A percentile compares a stretch with the other conserved stretches of the same genome.
These are phyloP conservation scores for Linanthus parryae DNA, from an alignment of 148 eudicot species.

Conservation along the genomic window DNA sequence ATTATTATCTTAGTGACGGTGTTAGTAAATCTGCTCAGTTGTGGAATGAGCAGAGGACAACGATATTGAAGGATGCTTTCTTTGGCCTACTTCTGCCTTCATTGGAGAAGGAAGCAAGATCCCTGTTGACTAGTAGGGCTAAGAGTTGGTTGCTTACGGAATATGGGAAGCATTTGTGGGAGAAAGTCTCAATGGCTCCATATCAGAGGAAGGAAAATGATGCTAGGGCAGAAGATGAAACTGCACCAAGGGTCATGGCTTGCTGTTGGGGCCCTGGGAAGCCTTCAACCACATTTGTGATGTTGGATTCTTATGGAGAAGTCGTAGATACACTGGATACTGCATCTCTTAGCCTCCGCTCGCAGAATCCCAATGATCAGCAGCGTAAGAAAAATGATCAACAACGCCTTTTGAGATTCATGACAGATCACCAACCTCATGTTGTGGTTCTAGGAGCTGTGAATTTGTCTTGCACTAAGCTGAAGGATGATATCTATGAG, in stretches of 20 bases:
- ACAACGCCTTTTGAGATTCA: conserved; percentile 69
- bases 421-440: conserved; percentile 96
- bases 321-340: conserved; percentile 78
- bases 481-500: conserved; percentile 95
- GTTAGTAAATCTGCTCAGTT: conserved; percentile 91
- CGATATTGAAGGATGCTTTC: conserved; percentile 78
- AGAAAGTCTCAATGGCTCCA: conserved; percentile 88
- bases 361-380: conserved; percentile 66
- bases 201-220: conserved; percentile 79
- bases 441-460: conserved; percentile 92
- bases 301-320: conserved; percentile 96
- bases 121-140: conserved; percentile 68
- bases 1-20: conserved; percentile 81
- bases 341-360: conserved; percentile 61
- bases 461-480: conserved; percentile 69
- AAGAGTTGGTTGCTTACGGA: conserved; percentile 71
- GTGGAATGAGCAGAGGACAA: conserved; percentile 96
- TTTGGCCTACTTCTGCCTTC: conserved; percentile 55
- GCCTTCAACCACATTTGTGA: conserved; percentile 87
- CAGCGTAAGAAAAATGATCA: conserved; percentile 91
- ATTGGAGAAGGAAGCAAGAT: conserved; percentile 95
- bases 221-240: conserved; percentile 62
- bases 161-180: conserved; percentile 73
- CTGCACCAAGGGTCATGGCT: conserved; percentile 97
- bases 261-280: conserved; percentile 98